A percentile compares a stretch with the other conserved stretches of the same genome.
phyloP scores from a whole-genome alignment of 2,329 filamentous ascomycete species.

The Aspergillus piperis region DNA sequence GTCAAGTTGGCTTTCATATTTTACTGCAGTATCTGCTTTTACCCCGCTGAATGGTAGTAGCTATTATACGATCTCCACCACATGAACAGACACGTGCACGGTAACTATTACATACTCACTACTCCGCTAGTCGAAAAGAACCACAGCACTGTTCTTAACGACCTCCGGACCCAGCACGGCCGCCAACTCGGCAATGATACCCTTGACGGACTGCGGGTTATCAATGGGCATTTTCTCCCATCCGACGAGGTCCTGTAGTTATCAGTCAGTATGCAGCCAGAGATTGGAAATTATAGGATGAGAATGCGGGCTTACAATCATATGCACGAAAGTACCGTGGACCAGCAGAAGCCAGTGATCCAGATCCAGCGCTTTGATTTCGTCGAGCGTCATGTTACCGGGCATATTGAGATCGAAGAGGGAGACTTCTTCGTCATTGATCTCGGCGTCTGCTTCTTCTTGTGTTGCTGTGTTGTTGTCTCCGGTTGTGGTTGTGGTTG shows the following conservation, averaged over 20 bases:
- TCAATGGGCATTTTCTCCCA: conserved; percentile 48
- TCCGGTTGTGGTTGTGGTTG: conserved; percentile 9
- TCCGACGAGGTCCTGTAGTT: conserved; percentile 45
- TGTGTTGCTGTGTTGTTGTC: background rate
- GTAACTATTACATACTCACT: background rate
- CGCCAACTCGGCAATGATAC: conserved; percentile 50
- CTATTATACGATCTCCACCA: too few species aligned
- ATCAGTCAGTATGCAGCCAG: background rate
- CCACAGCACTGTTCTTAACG: conserved; percentile 43
- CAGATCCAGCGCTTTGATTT: conserved; percentile 46
- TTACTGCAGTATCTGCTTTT: too few species aligned
- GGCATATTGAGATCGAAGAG: conserved; percentile 51
- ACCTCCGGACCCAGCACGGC: conserved; percentile 48
- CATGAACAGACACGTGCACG: background rate
- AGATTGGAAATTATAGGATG: background rate
- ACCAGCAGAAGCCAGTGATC: conserved; percentile 48
- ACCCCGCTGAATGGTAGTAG: too few species aligned
- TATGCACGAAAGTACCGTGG: conserved; percentile 44
- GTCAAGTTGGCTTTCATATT: too few species aligned
- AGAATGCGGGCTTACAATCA: conserved; percentile 38
- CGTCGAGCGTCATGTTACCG: conserved; percentile 45
- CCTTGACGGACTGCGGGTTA: conserved; percentile 48
- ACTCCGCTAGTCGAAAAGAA: conserved; percentile 37
- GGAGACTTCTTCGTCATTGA: conserved; percentile 45
- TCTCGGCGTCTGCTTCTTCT: conserved; percentile 20